Base-by-base conservation (phyloP, 345 rosid species). In the Linum usitatissimum region DNA sequence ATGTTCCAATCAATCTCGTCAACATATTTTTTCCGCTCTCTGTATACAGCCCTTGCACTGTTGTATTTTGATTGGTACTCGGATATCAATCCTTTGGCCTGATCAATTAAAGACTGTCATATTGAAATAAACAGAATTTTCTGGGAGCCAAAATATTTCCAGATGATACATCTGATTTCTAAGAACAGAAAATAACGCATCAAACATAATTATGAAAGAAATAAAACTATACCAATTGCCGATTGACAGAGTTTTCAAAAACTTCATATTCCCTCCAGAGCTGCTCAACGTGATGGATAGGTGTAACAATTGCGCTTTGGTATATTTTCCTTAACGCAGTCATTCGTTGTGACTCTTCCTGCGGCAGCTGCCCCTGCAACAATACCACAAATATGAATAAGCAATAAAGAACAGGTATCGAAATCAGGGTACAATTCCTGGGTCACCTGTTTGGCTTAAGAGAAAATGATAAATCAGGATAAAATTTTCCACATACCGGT, bases 1-100 rank as follows among this genome's bases (percentile, higher is more conserved):
- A 84, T 79, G 74, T 84, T 89, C 93, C 83, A 89, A 73, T 92
- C 99, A 77, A 92, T 84, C 65, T 89, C 99, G 71, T 92, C 96
- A 64, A 84, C 78, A 66, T 81, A 89, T 77, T 92, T 92, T 84
- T 92, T 92, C 74, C 85, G 78, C 70, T 92, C 96, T 72, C 93
- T 79, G 66, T 89, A 89, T 34, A 89, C 95, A 30, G 99, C 99
- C 81, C 90, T 83, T 38, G 99, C 90, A 73, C 94, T 92, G 70
- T 77, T 92, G 74, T 84, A 89, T 72, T 87, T 92, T 58, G 93
- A 85, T 68, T 92, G 97, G 81, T 80, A 85, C 55, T 92, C 99
- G 63, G 96, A 89, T 55, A 92, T 23, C 51, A 89, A 81, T 76
- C 94, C 96, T 79, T 92, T 92, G 48, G 97, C 97, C 98, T 92